Evolutionary conservation across 2,329 filamentous ascomycete genomes (phyloP), one percentile per base, ranked within the genome.

Genomic region (Ophiostoma quercus): DNA sequence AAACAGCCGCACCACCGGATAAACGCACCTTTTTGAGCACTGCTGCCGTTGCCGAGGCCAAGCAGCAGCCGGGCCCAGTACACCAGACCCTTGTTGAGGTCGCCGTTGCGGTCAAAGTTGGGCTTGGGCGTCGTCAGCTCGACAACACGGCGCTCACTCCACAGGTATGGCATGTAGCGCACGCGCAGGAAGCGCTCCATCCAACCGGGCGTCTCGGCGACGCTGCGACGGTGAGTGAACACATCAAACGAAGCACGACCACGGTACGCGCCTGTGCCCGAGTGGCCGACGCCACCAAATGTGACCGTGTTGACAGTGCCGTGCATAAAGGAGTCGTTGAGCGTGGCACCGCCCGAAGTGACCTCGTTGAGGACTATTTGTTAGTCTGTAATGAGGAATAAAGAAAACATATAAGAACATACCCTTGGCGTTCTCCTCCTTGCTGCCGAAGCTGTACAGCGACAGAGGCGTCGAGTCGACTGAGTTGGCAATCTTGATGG

Each of bases 231-330:
- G 77, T 91, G 89, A 1, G 86, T 86, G 76, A 90, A 91, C 73
- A 81, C 81, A 74, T 92, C 88, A 78, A 91, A 92, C 1, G 84
- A 87, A n/a, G 90, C 84, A 76, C 88, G 88, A 71, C 93, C 93
- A 74, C 91, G 88, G 82, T 96, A 96, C 39, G 86, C 82, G 72
- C 92, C 92, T 72, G 85, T 84, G 69, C 92, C 92, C 63, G 89
- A 92, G 74, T 90, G 86, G 73, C 93, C 92, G 8, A 96, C 90
- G 75, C 92, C 92, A 73, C 93, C 93, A 77, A 96, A 96, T 51
- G 90, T 83, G 1, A 95, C 82, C 1, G 88, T 91, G 41, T 87
- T 85, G 73, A 95, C 85, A 29, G 85, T 84, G 71, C 85, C 77
- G 76, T 84, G 82, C 72, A 77, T 79, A 74, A 77, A 80, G 14